Base-by-base conservation (phyloP, 495 filamentous ascomycete species). In the Aspergillus bridgeri region DNA sequence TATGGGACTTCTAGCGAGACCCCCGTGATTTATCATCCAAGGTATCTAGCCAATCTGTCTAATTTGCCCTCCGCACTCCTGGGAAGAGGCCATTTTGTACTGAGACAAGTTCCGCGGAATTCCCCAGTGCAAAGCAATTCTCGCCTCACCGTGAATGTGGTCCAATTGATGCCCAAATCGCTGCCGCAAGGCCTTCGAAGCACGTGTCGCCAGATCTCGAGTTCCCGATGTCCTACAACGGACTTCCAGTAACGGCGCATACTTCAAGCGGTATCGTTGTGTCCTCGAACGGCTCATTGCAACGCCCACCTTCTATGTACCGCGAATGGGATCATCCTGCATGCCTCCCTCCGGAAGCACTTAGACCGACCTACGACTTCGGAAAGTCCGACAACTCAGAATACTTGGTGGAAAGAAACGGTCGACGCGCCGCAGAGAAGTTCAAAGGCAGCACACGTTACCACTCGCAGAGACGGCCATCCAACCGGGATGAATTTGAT, bases 401-500 rank as follows among this genome's bases (percentile, higher is more conserved):
- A 29, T 78, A 75, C 56, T 56, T 74, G 48, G 65, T 78, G 54
- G 76, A 78, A 59, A 68, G 71, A 59, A 71, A 65, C 61, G 70
- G 61, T 61, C 67, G 69, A 18, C 69, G 75, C 43, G 60, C 69
- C 53, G 64, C 73, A 24, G 67, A 79, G 48, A 79, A 76, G 53
- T 72, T 75, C 56, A 79, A 75, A 68, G 74, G 70, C 68, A 69
- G 69, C 57, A 70, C 77, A 47, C 84, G 82, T 60, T 71, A 79
- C 56, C 79, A 85, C 58, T 77, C 86, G 25, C 86, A 89, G 70
- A 82, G 89, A 66, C 83, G 86, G 21, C 80, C 87, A 33, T 89
- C 87, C n/a, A 91, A 89, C 75, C 81, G 89, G 42, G 90, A 93
- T 80, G 90, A 93, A 69, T 95, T 93, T 72, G 90, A 92, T 75